Conservation (phyloP, 148 eudicot species). For the Amaranthus palmeri region DNA sequence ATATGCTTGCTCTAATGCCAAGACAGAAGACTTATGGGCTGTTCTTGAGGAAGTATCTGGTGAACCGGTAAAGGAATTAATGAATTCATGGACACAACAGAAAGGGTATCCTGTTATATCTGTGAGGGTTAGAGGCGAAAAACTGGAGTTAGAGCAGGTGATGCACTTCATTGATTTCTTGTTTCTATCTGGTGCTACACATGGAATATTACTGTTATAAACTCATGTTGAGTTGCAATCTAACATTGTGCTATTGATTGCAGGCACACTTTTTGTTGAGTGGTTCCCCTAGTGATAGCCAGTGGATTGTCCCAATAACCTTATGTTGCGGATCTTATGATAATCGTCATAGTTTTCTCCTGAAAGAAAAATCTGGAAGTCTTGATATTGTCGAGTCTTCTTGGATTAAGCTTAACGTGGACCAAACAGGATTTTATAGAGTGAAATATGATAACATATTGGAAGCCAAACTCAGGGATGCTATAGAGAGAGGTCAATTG, state of each 20-base stretch:
- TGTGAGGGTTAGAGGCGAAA: constrained; percentile 57
- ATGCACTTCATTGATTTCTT: not conserved
- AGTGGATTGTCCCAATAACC: constrained; percentile 92
- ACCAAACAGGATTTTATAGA: constrained; percentile 84
- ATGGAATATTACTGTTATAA: not conserved
- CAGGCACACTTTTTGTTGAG: constrained; percentile 80
- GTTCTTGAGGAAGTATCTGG: constrained; percentile 85
- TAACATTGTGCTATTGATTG: constrained; percentile 17
- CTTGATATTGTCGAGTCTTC: constrained; percentile 44
- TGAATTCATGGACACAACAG: constrained; percentile 96
- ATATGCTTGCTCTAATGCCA: constrained; percentile 90
- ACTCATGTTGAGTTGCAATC: not conserved
- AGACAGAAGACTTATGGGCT: constrained; percentile 96
- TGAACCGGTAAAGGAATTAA: constrained; percentile 81
- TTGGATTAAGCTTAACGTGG: constrained; percentile 90
- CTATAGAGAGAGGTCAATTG: constrained; percentile 66
- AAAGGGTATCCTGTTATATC: constrained; percentile 92
- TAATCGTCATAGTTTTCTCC: constrained; percentile 51
- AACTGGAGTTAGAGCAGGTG: constrained; percentile 83
- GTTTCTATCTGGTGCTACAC: not conserved
- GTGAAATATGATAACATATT: constrained; percentile 88
- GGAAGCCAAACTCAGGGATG: constrained; percentile 60
- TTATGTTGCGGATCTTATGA: constrained; percentile 78
- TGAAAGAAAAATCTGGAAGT: constrained; percentile 58
- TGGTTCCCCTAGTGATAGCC: constrained; percentile 70